These are phyloP conservation scores for Penicillium sp. DNA, from an alignment of 2,329 filamentous ascomycete genomes.

Conservation along the genomic window DNA sequence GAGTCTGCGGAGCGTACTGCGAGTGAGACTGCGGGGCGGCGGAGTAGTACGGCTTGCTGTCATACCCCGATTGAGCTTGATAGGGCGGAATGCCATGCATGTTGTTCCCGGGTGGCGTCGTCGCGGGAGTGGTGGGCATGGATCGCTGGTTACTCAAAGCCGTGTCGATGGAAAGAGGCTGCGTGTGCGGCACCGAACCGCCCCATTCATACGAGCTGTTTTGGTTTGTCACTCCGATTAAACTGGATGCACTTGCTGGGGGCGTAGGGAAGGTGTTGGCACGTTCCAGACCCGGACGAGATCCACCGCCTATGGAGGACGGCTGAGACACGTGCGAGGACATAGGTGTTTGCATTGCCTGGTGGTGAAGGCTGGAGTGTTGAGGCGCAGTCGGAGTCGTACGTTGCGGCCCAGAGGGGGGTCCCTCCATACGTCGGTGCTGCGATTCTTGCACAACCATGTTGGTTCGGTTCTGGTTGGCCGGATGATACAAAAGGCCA, in stretches of 20 bases:
- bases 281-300: slow-evolving; percentile 72
- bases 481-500: slow-evolving; percentile 82
- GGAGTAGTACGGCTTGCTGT: slow-evolving; percentile 73
- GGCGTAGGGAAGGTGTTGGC: slow-evolving; percentile 92
- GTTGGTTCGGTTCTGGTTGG: slow-evolving; percentile 72
- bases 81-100: slow-evolving; percentile 77
- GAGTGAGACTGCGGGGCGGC: slow-evolving; percentile 59
- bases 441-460: slow-evolving; percentile 81
- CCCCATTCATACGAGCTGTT: slow-evolving; percentile 76
- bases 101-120: slow-evolving; percentile 73
- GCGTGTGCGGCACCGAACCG: slow-evolving; percentile 55
- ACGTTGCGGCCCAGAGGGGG: slow-evolving; percentile 43
- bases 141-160: slow-evolving; percentile 71
- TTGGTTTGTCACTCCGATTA: slow-evolving; percentile 68
- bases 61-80: slow-evolving; percentile 65
- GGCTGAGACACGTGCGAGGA: slow-evolving; percentile 60
- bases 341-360: slow-evolving; percentile 58
- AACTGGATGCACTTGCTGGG: slow-evolving; percentile 83
- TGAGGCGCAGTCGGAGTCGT: slow-evolving; percentile 64
- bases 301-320: slow-evolving; percentile 50
- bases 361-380: slow-evolving; percentile 55
- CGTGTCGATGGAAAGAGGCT: slow-evolving; percentile 76
- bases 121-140: slow-evolving; percentile 85
- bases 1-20: slow-evolving; percentile 60
- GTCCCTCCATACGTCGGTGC: slow-evolving; percentile 63